Percentiles rank a stretch among this genome's conserved stretches.
phyloP scores from a whole-genome alignment of 345 rosid genomes.

The Ceriops zippeliana region DNA sequence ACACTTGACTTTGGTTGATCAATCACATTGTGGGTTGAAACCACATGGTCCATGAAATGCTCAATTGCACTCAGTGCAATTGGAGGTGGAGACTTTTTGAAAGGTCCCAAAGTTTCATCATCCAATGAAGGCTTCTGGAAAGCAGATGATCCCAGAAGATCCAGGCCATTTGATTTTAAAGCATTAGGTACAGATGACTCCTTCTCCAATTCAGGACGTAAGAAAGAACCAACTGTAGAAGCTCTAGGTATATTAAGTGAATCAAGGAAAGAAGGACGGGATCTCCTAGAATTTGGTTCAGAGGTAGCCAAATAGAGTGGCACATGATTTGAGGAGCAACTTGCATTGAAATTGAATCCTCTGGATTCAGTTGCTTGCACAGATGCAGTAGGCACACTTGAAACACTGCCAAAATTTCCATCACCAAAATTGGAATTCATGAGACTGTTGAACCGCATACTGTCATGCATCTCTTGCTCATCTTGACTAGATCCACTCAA shows the following conservation, averaged over 20 bases:
- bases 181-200: constrained; percentile 31
- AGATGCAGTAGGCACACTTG: constrained; percentile 28
- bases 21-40: constrained; percentile 35
- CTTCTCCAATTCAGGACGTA: constrained; percentile 33
- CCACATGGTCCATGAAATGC: constrained; percentile 27
- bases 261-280: constrained; percentile 90
- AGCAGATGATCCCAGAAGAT: constrained; percentile 34
- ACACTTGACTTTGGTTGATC: constrained; percentile 22
- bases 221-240: constrained; percentile 43
- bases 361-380: constrained; percentile 42
- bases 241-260: constrained; percentile 60
- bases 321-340: constrained; percentile 37
- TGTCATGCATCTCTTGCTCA: constrained; percentile 29
- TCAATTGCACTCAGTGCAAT: constrained; percentile 34
- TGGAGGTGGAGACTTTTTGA: constrained; percentile 26
- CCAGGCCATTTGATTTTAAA: constrained; percentile 36
- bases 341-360: constrained; percentile 37
- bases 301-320: constrained; percentile 33
- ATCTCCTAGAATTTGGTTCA: constrained; percentile 57
- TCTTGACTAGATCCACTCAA: constrained; percentile 36
- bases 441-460: constrained; percentile 24
- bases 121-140: constrained; percentile 31
- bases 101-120: constrained; percentile 33
- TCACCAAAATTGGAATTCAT: constrained; percentile 28
- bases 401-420: constrained; percentile 43